These are phyloP conservation scores for Sclerotinia nivalis DNA, from an alignment of 2,329 filamentous ascomycete genomes.

Conservation along the genomic window DNA sequence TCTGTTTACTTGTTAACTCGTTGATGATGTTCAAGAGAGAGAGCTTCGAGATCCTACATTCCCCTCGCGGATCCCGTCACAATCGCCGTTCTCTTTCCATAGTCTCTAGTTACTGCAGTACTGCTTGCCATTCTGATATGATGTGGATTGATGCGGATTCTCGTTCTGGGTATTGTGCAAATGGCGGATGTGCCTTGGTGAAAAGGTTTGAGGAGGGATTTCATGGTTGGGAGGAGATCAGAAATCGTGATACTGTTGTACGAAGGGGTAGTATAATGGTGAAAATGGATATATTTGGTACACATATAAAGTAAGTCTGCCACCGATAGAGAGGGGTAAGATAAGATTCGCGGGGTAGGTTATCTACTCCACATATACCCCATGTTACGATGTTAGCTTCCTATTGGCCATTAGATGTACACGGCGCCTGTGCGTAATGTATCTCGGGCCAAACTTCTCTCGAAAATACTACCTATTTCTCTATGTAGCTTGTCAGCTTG, in stretches of 20 bases:
- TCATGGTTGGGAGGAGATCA: neutral
- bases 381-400: neutral
- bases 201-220: neutral
- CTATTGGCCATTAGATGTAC: neutral
- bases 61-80: conserved; percentile 46
- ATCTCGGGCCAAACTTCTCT: neutral
- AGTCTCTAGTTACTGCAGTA: conserved; percentile 37
- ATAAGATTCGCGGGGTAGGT: neutral
- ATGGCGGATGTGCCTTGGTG: neutral
- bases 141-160: neutral
- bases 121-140: conserved; percentile 20
- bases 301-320: neutral
- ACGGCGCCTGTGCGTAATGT: neutral
- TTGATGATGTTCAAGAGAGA: conserved; percentile 6
- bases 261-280: neutral
- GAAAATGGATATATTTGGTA: neutral
- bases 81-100: conserved; percentile 43
- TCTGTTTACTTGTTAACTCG: conserved; percentile 41
- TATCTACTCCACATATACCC: conserved; percentile 3
- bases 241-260: too few species aligned
- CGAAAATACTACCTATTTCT: neutral
- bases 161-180: neutral
- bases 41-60: conserved; percentile 40
- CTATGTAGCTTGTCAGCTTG: neutral
- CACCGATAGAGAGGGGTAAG: conserved; percentile 1